Evolutionary conservation across 805 yeast species (phyloP).

Genomic region (Pichia manshurica): DNA sequence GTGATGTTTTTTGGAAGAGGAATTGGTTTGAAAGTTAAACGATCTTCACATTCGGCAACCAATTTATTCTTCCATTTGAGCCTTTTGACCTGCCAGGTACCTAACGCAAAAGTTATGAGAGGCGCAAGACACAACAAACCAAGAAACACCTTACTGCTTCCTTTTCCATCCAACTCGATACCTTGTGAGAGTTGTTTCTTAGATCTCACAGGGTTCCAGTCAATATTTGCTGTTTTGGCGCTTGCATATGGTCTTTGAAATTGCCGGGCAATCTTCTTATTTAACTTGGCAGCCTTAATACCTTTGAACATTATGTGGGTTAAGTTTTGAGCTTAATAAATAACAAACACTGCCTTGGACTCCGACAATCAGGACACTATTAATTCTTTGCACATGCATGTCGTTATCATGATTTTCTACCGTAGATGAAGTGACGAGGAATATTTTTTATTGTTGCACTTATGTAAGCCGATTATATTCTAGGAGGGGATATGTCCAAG

Average conservation of each 20-base stretch:
- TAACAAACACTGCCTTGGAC: too few relatives aligned
- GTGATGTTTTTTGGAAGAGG: constrained; percentile 64
- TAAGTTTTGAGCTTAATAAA: too few relatives aligned
- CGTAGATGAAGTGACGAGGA: too few relatives aligned
- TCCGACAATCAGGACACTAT: too few relatives aligned
- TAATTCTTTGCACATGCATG: too few relatives aligned
- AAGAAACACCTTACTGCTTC: constrained; percentile 27
- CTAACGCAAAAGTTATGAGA: constrained; percentile 73
- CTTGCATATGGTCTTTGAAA: constrained; percentile 26
- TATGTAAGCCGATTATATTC: too few relatives aligned
- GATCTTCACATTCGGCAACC: constrained; percentile 76
- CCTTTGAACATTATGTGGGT: not conserved
- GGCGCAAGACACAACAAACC: constrained; percentile 69
- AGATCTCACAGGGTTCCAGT: constrained; percentile 76
- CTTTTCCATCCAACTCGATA: constrained; percentile 20
- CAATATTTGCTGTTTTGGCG: constrained; percentile 64
- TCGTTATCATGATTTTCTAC: too few relatives aligned
- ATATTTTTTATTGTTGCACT: too few relatives aligned
- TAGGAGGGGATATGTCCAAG: too few relatives aligned
- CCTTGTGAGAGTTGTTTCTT: constrained; percentile 33
- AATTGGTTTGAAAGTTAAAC: constrained; percentile 66
- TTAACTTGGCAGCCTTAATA: not conserved
- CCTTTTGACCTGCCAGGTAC: constrained; percentile 89
- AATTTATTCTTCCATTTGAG: constrained; percentile 82
- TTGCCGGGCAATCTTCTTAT: not conserved